These are phyloP conservation scores for Pneumocystis murina DNA, from an alignment of 1,139 yeast genomes.

Conservation along the genomic window DNA sequence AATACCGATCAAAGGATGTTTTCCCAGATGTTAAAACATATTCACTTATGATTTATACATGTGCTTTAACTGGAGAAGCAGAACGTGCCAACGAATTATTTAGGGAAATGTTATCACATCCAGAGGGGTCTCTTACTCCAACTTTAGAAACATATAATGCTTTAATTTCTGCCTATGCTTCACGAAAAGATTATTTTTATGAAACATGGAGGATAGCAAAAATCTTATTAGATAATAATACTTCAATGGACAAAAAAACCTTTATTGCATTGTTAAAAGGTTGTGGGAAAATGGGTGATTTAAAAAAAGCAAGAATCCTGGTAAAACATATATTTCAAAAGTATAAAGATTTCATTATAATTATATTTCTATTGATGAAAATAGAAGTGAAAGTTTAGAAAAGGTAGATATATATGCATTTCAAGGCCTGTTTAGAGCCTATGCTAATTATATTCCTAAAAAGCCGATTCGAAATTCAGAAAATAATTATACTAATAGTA, in stretches of 20 bases:
- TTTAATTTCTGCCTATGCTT: slow-evolving; percentile 8
- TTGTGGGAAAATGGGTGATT: slow-evolving; percentile 5
- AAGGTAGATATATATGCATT: slow-evolving; percentile 6
- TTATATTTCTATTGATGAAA: background rate
- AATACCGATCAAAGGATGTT: slow-evolving; percentile 4
- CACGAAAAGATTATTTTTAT: slow-evolving; percentile 10
- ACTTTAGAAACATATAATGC: slow-evolving; percentile 9
- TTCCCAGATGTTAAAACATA: slow-evolving; percentile 12
- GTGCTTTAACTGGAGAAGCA: slow-evolving; percentile 6
- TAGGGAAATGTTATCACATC: slow-evolving; percentile 5
- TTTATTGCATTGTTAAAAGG: slow-evolving; percentile 8
- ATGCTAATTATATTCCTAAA: slow-evolving; percentile 6
- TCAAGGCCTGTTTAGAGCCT: slow-evolving; percentile 9
- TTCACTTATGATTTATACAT: slow-evolving; percentile 10
- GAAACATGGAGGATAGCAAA: slow-evolving; percentile 11
- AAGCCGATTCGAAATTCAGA: background rate
- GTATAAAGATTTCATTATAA: background rate
- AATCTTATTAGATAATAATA: slow-evolving; percentile 1
- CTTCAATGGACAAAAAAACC: slow-evolving; percentile 6
- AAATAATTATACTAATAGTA: background rate
- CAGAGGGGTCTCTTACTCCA: slow-evolving; percentile 4
- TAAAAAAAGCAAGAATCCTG: slow-evolving; percentile 6
- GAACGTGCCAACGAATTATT: slow-evolving; percentile 11
- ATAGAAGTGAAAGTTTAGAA: slow-evolving; percentile 1
- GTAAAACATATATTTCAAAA: slow-evolving; percentile 3